These are phyloP conservation scores for Penicillium arizonense DNA, from an alignment of 495 filamentous ascomycete species.

Conservation along the genomic window DNA sequence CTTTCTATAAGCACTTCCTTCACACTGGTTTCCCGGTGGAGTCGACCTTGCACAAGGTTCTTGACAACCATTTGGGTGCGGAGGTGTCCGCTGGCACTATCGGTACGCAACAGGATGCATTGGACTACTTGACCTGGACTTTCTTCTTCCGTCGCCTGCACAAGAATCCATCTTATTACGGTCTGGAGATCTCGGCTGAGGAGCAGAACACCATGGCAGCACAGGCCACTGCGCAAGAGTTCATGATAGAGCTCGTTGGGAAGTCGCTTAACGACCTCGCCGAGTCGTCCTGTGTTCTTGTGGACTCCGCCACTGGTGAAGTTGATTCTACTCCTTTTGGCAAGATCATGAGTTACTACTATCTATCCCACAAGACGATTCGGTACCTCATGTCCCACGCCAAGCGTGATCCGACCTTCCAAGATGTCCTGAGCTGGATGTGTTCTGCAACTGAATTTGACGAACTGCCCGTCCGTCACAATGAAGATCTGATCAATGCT, in stretches of 20 bases:
- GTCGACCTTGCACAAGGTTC: constrained; percentile 89
- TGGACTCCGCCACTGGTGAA: constrained; percentile 79
- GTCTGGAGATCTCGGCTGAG: constrained; percentile 88
- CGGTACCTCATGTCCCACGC: constrained; percentile 74
- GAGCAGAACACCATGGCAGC: constrained; percentile 89
- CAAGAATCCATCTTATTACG: constrained; percentile 98
- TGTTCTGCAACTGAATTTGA: constrained; percentile 92
- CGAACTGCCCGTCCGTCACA: constrained; percentile 97
- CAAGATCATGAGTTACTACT: constrained; percentile 99
- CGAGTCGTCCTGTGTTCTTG: constrained; percentile 75
- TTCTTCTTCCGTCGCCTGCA: constrained; percentile 98
- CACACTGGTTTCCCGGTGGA: constrained; percentile 98
- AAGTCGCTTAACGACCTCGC: constrained; percentile 77
- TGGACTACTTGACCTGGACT: constrained; percentile 98
- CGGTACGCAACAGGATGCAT: constrained; percentile 88
- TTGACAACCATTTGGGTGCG: constrained; percentile 95
- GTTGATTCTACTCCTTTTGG: constrained; percentile 86
- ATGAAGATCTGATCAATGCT: constrained; percentile 96
- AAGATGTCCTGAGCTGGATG: constrained; percentile 91
- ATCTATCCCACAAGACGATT: constrained; percentile 94
- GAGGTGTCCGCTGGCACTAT: constrained; percentile 95
- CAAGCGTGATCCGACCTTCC: constrained; percentile 73
- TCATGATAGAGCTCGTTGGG: constrained; percentile 88
- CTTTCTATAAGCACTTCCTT: constrained; percentile 99
- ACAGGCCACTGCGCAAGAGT: constrained; percentile 82